phyloP scores from a whole-genome alignment of 2,329 filamentous ascomycete genomes.

The Neoscytalidium dimidiatum region DNA sequence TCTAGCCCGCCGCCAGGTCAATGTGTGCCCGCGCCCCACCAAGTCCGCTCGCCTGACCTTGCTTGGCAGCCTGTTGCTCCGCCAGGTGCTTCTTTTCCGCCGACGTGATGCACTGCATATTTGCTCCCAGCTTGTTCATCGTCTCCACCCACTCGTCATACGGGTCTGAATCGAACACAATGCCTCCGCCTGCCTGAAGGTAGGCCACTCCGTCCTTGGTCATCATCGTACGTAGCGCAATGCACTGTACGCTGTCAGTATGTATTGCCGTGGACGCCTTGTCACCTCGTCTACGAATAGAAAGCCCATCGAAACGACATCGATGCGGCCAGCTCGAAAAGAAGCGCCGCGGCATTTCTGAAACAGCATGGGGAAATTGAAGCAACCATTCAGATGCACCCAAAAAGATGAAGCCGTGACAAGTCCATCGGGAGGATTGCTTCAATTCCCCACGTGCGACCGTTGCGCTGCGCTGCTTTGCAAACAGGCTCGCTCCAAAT shows the following conservation, averaged over 20 bases:
- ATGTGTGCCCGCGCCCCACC: conserved; percentile 26
- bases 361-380: background rate
- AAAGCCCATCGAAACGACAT: background rate
- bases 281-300: background rate
- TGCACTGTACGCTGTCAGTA: conserved; percentile 46
- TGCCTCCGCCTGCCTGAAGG: conserved; percentile 84
- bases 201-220: conserved; percentile 90
- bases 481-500: background rate
- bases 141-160: conserved; percentile 95
- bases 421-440: background rate
- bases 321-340: background rate
- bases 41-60: conserved; percentile 21
- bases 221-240: conserved; percentile 87
- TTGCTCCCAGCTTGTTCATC: conserved; percentile 87
- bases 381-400: background rate
- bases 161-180: conserved; percentile 89
- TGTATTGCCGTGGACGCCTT: background rate
- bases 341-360: background rate
- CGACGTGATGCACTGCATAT: conserved; percentile 82
- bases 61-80: conserved; percentile 41
- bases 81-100: conserved; percentile 71
- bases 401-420: background rate
- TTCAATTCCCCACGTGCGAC: background rate
- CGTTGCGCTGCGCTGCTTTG: background rate
- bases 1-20: conserved; percentile 33